Conservation (phyloP, 2,329 filamentous ascomycete genomes). For the Tolypocladium nubicola region DNA sequence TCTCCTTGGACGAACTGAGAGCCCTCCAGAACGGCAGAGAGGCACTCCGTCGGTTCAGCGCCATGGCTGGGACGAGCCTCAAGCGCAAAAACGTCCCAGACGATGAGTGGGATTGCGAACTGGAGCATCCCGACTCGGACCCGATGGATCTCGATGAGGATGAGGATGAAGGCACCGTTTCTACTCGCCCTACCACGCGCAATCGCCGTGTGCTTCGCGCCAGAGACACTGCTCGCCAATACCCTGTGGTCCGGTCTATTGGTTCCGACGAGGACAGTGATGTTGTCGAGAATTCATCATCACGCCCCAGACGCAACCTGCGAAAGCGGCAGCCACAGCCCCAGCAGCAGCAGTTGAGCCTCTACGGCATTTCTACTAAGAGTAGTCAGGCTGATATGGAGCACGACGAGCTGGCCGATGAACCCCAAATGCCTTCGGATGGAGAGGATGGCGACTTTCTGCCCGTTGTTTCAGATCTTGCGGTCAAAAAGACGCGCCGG, state of each 20-base stretch:
- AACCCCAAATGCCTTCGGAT: constrained; percentile 15
- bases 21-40: constrained; percentile 19
- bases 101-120: constrained; percentile 18
- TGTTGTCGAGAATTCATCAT: constrained; percentile 3
- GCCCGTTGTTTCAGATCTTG: constrained; percentile 27
- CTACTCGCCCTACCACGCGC: neutral
- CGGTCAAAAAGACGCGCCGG: constrained; percentile 11
- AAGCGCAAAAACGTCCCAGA: constrained; percentile 21
- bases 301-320: constrained; percentile 8
- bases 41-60: constrained; percentile 13
- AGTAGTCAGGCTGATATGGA: constrained; percentile 13
- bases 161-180: constrained; percentile 11
- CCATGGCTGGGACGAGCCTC: constrained; percentile 8
- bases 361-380: constrained; percentile 14
- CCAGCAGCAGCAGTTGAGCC: neutral
- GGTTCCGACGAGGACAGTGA: constrained; percentile 9
- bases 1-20: constrained; percentile 18
- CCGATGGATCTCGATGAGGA: constrained; percentile 17
- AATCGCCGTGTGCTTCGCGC: constrained; percentile 12
- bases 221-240: constrained; percentile 9
- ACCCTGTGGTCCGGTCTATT: neutral
- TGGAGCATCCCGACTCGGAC: constrained; percentile 12
- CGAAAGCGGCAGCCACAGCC: constrained; percentile 13
- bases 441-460: constrained; percentile 23
- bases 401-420: constrained; percentile 22